A percentile compares a stretch with the other conserved stretches of the same genome.
Conservation (phyloP, 352 stramenopile genomes). For the Pythium guiyangense region DNA sequence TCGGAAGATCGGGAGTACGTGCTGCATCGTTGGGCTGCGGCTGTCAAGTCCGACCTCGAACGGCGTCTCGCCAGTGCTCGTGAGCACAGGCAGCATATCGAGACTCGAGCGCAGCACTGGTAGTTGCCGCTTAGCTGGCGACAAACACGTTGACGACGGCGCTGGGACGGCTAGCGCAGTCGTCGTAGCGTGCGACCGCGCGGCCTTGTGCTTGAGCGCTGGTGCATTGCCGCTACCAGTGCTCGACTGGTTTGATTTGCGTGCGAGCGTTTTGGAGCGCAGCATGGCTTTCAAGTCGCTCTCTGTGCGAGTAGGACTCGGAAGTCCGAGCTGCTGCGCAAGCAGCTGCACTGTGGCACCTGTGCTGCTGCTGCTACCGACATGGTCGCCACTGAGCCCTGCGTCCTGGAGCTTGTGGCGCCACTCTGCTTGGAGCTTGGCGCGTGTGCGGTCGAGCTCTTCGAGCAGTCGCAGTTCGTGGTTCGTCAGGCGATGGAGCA, state of each 20-base stretch:
- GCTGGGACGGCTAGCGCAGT: no score
- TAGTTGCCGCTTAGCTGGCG: not conserved
- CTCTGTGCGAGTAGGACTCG: conserved; percentile 8
- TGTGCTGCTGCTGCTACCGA: conserved; percentile 47
- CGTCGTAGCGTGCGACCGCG: not conserved
- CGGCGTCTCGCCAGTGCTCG: conserved; percentile 56
- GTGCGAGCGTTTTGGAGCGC: conserved; percentile 36
- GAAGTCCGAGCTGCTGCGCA: conserved; percentile 27
- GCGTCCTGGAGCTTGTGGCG: conserved; percentile 40
- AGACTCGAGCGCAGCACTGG: conserved; percentile 26
- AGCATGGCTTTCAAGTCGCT: conserved; percentile 33
- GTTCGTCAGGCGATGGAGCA: conserved; percentile 65
- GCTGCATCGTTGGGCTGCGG: conserved; percentile 19
- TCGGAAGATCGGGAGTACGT: conserved; percentile 68
- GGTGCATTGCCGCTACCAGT: conserved; percentile 19
- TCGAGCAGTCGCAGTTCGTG: conserved; percentile 74
- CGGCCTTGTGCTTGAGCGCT: conserved; percentile 41
- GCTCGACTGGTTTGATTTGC: conserved; percentile 35
- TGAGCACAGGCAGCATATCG: conserved; percentile 73
- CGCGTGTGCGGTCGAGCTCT: conserved; percentile 68
- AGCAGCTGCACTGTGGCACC: conserved; percentile 30
- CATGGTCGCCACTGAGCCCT: conserved; percentile 6
- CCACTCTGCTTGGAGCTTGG: conserved; percentile 66
- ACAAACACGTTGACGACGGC: not conserved
- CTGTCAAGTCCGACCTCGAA: conserved; percentile 62